Evolutionary conservation across 805 yeast species (phyloP).

Genomic region (Isabelozyma pseudorhagii): DNA sequence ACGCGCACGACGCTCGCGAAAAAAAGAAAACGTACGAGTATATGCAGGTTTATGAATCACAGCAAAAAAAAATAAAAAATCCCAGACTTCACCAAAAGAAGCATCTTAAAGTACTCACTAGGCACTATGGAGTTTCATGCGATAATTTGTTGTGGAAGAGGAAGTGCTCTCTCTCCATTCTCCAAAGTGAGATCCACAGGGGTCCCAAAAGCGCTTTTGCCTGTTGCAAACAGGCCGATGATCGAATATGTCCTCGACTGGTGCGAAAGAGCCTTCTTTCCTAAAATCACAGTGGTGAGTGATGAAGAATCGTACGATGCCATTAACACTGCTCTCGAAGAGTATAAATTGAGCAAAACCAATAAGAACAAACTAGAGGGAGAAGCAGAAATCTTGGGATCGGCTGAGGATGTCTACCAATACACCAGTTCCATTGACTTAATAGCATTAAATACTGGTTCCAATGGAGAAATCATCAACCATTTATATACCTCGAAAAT

Average conservation of each 20-base stretch:
- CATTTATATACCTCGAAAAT: slow-evolving; percentile 39
- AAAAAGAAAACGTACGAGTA: neutral
- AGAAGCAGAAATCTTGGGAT: slow-evolving; percentile 7
- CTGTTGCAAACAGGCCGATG: slow-evolving; percentile 89
- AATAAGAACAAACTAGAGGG: slow-evolving; percentile 9
- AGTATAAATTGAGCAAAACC: slow-evolving; percentile 42
- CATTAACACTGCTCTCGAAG: slow-evolving; percentile 47
- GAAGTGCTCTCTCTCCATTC: slow-evolving; percentile 69
- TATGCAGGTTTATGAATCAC: neutral
- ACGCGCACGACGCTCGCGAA: neutral
- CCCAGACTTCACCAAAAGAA: neutral
- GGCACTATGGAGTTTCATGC: slow-evolving; percentile 85
- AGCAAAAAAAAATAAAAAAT: neutral
- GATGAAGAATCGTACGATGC: slow-evolving; percentile 45
- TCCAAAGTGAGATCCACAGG: slow-evolving; percentile 61
- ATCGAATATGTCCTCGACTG: slow-evolving; percentile 83
- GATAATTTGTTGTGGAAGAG: slow-evolving; percentile 84
- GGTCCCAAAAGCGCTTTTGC: slow-evolving; percentile 78
- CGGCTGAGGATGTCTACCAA: slow-evolving; percentile 9
- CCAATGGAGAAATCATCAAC: slow-evolving; percentile 63
- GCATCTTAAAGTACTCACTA: neutral
- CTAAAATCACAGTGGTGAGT: slow-evolving; percentile 61
- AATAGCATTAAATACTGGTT: slow-evolving; percentile 23
- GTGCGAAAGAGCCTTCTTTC: slow-evolving; percentile 86
- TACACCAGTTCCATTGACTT: slow-evolving; percentile 20